A percentile compares a stretch with the other conserved stretches of the same genome.
phyloP scores from a whole-genome alignment of 306 rosid genomes.

The Fragaria vesca region DNA sequence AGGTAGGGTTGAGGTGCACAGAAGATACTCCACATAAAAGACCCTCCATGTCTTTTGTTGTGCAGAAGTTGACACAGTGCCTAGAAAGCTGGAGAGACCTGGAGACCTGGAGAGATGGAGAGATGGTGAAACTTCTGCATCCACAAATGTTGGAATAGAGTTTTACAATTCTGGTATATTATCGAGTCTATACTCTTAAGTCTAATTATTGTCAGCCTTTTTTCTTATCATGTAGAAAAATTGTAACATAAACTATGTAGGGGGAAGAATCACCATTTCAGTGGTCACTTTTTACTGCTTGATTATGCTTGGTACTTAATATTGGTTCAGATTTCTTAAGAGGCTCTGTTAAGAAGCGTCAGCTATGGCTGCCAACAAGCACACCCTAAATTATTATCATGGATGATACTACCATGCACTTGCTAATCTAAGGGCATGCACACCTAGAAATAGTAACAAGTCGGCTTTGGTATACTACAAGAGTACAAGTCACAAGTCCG shows the following conservation, averaged over 20 bases:
- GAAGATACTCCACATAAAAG: slow-evolving; percentile 13
- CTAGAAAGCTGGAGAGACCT: neutral
- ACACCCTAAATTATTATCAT: neutral
- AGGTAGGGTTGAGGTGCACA: slow-evolving; percentile 20
- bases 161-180: neutral
- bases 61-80: slow-evolving; percentile 5
- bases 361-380: neutral
- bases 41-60: slow-evolving; percentile 18
- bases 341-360: neutral
- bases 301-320: neutral
- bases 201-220: neutral
- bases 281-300: neutral
- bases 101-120: neutral
- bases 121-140: neutral
- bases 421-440: neutral
- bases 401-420: neutral
- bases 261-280: neutral
- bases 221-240: neutral
- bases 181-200: neutral
- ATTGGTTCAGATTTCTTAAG: neutral
- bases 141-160: neutral
- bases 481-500: neutral
- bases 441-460: too few relatives aligned
- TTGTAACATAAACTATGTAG: neutral
- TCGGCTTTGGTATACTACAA: too few relatives aligned